Conservation (phyloP, 495 filamentous ascomycete species). For the Articulospora tetracladia region DNA sequence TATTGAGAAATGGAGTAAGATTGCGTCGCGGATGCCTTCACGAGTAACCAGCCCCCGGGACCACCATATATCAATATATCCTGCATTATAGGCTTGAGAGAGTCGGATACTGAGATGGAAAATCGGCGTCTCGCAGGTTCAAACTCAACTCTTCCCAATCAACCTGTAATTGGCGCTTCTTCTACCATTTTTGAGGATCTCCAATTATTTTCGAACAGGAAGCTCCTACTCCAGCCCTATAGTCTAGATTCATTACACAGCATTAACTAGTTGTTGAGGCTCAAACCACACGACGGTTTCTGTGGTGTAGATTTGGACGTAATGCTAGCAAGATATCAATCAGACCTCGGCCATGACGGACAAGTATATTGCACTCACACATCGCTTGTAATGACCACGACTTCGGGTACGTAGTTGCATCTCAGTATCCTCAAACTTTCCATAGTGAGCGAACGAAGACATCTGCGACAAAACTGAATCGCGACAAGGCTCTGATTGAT, state of each 20-base stretch:
- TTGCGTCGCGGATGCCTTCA: neutral
- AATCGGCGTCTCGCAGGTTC: neutral
- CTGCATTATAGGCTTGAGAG: neutral
- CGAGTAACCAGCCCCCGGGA: neutral
- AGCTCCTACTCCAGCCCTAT: neutral
- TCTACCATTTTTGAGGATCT: conserved; percentile 1
- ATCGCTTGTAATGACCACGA: neutral
- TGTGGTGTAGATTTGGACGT: conserved; percentile 1
- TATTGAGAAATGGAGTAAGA: neutral
- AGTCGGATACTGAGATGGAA: neutral
- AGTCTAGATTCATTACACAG: neutral
- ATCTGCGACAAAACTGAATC: neutral
- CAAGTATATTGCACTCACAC: neutral
- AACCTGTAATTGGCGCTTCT: neutral
- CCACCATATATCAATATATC: neutral
- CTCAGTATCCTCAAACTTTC: neutral
- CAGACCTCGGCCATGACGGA: neutral
- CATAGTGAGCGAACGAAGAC: neutral
- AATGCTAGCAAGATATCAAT: neutral
- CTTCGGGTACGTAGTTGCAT: neutral
- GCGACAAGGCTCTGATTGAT: neutral
- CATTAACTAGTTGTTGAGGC: neutral
- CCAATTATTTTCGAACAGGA: conserved; percentile 1
- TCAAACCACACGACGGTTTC: neutral
- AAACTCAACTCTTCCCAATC: neutral